Evolutionary conservation across 192 early-diverging fungal species (phyloP), one percentile per base, ranked within the genome.

Genomic region (Chytriomyces confervae): DNA sequence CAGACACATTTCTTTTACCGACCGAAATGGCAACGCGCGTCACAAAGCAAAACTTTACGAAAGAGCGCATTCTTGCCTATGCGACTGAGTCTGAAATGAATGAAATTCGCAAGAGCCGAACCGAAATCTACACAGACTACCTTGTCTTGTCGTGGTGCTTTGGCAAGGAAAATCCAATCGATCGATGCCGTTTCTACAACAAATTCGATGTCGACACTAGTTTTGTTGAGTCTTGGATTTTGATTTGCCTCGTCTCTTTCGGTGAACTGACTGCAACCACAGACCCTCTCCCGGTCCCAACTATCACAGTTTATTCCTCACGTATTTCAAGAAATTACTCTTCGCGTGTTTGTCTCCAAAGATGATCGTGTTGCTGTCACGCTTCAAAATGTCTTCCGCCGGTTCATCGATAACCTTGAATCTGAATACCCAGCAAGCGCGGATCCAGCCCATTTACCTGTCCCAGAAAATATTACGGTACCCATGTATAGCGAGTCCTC

Each of bases 111-210:
- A n/a, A 13, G 20, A n/a, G 13, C 16, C 20, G 16, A n/a, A 78
- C 87, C 6, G 95, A 96, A 77, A 89, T 97, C 7, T 90, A 94
- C 80, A 85, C 95, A 4, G 85, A 94, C 51, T 88, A 87, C 65
- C 62, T 88, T 7, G 91, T 86, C 24, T 88, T 96, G 23, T 91
- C 94, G 77, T 96, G 93, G 81, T 94, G 93, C n/a, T 92, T 94
- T 90, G 88, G 91, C 66, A 89, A 91, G 61, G 80, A 89, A 43
- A 96, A 98, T 72, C 97, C 97, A 0, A 92, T 98, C 7, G 94
- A 98, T 71, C 80, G 79, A 44, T 87, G 96, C 72, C 84, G 85
- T 48, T 98, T 98, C 72, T 96, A 89, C 82, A 90, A 85, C 29
- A 95, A 96, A 75, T 89, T 80, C 77, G 83, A 86, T 64, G 79